Evolutionary conservation across 345 rosid species (phyloP), one percentile per base, ranked within the genome.

Genomic region (Sapria himalayana): DNA sequence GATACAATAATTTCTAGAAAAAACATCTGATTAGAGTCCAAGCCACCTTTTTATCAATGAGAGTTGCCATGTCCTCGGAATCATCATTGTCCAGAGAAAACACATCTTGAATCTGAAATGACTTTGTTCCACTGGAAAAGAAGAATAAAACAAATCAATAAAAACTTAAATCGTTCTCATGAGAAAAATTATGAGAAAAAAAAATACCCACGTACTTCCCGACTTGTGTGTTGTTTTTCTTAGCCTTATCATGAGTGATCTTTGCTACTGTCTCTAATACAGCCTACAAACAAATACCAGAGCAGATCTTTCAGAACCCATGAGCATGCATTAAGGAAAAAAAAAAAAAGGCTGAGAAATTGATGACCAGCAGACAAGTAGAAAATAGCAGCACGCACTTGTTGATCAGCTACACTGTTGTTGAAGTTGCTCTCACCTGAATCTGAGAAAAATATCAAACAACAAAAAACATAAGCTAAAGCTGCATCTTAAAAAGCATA

Each of bases 81-180:
- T 91, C 92, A 55, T 84, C 95, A 66, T 77, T 85, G 50, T 80
- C 99, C 38, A 84, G 58, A 20, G 86, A 62, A 73, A 91, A 84
- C 20, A 91, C 99, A 64, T 91, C 81, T 59, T 84, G 92, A 33
- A 91, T 47, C 57, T 79, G 94, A 45, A 91, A 91, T 3, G 93
- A 38, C 65, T 68, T 75, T 17, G 92, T 80, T 44, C 69, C 78
- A 39, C 99, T 91, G 54, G 22, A 22, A 38, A 47, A 56, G 39
- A 32, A 24, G 16, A 16, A 23, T 20, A 36, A 25, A 23, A 3
- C 7, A 15, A 27, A 37, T 24, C 7, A 29, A 5, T 2, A 49
- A 25, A 48, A 19, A 36, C 44, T 19, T 12, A 9, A 32, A 17
- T 22, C 7, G 22, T 37, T 15, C 24, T 42, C 13, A 31, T 16